A percentile compares a stretch with the other conserved stretches of the same genome.
Evolutionary conservation across 371 early-diverging fungal genomes (phyloP).

Genomic region (Apophysomyces trapeziformis): DNA sequence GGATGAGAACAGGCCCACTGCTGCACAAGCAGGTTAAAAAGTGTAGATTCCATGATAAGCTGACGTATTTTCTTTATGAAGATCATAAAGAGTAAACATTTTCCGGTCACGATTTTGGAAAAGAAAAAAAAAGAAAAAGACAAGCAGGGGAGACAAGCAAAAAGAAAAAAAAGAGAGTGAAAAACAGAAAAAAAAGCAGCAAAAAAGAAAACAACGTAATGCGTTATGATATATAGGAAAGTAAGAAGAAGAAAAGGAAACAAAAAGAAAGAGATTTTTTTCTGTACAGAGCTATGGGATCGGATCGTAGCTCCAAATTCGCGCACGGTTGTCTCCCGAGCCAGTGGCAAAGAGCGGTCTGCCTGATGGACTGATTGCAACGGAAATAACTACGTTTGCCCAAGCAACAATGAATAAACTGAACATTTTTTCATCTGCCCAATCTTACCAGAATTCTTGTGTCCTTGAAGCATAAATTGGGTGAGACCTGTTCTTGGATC

Average conservation of each 20-base stretch:
- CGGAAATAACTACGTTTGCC: slow-evolving; percentile 78
- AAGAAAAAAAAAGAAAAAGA: not conserved
- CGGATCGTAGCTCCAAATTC: slow-evolving; percentile 87
- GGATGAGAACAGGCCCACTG: not conserved
- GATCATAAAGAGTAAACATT: not conserved
- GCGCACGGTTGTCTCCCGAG: slow-evolving; percentile 92
- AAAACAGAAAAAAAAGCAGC: not conserved
- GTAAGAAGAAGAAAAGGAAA: slow-evolving; percentile 15
- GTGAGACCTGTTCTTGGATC: slow-evolving; percentile 80
- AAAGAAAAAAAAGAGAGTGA: not conserved
- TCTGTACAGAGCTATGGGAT: slow-evolving; percentile 16
- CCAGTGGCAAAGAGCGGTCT: slow-evolving; percentile 95
- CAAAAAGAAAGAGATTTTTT: slow-evolving; percentile 9
- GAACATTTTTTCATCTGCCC: not conserved
- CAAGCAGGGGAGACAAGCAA: too few relatives aligned
- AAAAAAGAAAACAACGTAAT: slow-evolving; percentile 8
- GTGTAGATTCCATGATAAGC: slow-evolving; percentile 5
- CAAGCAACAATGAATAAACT: not conserved
- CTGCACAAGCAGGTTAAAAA: slow-evolving; percentile 5
- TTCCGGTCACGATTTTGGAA: not conserved
- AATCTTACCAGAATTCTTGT: slow-evolving; percentile 90
- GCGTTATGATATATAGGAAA: slow-evolving; percentile 11
- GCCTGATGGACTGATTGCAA: slow-evolving; percentile 83
- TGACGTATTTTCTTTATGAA: not conserved
- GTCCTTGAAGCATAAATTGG: slow-evolving; percentile 95